Base-by-base conservation (phyloP, 371 early-diverging fungal genomes). In the Rhizopus arrhizus region DNA sequence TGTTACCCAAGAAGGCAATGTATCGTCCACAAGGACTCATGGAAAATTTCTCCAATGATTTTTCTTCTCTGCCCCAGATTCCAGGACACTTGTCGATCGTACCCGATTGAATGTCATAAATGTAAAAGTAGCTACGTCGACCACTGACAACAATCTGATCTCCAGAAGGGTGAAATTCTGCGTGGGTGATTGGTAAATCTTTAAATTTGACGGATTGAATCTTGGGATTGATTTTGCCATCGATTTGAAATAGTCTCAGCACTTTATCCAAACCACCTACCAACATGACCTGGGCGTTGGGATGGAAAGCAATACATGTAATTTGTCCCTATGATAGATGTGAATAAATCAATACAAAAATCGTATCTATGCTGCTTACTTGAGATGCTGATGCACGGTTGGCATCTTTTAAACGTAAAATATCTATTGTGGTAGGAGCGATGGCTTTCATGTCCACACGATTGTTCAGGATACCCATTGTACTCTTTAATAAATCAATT, bases 201-300 rank as follows among this genome's bases (percentile, higher is more conserved):
- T 91, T 86, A 68, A 94, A 85, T 52, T 78, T 78, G 16, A 95
- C 78, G 3, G 89, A 87, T 72, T 93, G 92, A 53, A 97, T 83
- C 70, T 94, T 89, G 29, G 86, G 91, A 73, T 96, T 97, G 41
- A 88, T 72, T 70, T 91, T 91, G 28, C 95, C 96, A 59, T 97
- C 95, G 5, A 96, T 83, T 55, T 91, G 91, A 75, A 95, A 95
- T 38, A 96, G 68, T 10, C 91, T 81, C 53, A 96, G 58, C 3
- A 94, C 94, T 68, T 86, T 88, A 71, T 95, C 95, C 32, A 86
- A 74, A 4, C 96, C 92, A 0, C 89, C 90, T 0, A 94, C 92
- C 68, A 96, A 63, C 61, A 96, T 64, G 31, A 96, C 94, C 53
- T 91, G 90, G 4, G 92, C 89, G 46, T 85, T 88, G 4, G 97